Conservation (phyloP, 441 rosid species). For the Euphorbia celastroides region DNA sequence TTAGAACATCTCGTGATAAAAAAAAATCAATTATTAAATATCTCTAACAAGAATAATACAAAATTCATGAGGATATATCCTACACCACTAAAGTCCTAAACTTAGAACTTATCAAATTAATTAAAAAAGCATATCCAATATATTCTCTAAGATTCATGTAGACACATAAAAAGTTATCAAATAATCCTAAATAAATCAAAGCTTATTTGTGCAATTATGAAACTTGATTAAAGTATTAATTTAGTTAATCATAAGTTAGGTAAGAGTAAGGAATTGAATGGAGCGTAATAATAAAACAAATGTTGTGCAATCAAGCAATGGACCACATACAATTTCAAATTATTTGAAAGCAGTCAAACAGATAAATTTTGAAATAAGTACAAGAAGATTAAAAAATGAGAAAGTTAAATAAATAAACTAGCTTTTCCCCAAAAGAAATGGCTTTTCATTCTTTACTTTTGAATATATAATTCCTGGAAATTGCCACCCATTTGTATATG, state of each 20-base stretch:
- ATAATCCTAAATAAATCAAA: conserved; percentile 7
- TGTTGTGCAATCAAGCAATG: conserved; percentile 24
- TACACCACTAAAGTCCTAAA: neutral
- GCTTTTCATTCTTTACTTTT: conserved; percentile 28
- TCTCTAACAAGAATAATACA: neutral
- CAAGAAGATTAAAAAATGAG: conserved; percentile 2
- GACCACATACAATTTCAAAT: conserved; percentile 26
- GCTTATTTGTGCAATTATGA: conserved; percentile 25
- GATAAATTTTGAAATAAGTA: conserved; percentile 15
- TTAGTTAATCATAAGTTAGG: conserved; percentile 45
- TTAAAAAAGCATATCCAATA: conserved; percentile 21
- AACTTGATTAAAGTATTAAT: conserved; percentile 30
- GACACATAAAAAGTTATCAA: conserved; percentile 30
- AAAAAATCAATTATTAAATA: neutral
- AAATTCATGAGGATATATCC: neutral
- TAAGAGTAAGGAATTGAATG: conserved; percentile 33
- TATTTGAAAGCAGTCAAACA: conserved; percentile 46
- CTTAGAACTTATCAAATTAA: conserved; percentile 14
- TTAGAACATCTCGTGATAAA: no score
- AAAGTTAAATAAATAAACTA: neutral
- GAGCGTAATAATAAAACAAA: conserved; percentile 24
- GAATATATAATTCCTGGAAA: conserved; percentile 11
- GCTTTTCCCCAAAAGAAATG: conserved; percentile 28
- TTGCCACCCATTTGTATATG: conserved; percentile 23
- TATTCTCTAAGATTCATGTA: no score